These are phyloP conservation scores for Lasiodiplodia theobromae DNA, from an alignment of 2,329 filamentous ascomycete genomes.

Conservation along the genomic window DNA sequence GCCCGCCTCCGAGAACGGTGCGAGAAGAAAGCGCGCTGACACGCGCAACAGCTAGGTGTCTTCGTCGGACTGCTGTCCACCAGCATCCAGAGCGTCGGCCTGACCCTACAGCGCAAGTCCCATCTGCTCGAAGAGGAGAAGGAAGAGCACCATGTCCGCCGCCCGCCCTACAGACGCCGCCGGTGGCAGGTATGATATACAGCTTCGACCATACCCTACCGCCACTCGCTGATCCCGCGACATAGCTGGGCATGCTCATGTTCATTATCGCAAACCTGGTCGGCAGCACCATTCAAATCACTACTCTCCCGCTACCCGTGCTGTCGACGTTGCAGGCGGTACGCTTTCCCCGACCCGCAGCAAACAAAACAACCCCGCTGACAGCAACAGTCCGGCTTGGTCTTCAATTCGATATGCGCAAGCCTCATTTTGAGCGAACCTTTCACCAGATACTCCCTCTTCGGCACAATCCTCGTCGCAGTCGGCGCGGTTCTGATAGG, in stretches of 20 bases:
- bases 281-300: slow-evolving; percentile 96
- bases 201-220: not conserved
- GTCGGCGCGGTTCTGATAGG: slow-evolving; percentile 90
- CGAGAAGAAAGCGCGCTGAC: not conserved
- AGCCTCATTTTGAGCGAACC: slow-evolving; percentile 91
- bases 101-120: slow-evolving; percentile 96
- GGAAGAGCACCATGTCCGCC: slow-evolving; percentile 74
- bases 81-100: slow-evolving; percentile 90
- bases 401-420: slow-evolving; percentile 98
- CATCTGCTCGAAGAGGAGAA: slow-evolving; percentile 98
- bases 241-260: slow-evolving; percentile 85
- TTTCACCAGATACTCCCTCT: slow-evolving; percentile 91
- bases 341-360: slow-evolving; percentile 38
- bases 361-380: slow-evolving; percentile 24
- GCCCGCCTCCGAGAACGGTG: not conserved
- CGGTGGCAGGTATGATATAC: slow-evolving; percentile 77
- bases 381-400: slow-evolving; percentile 73
- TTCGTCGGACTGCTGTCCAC: slow-evolving; percentile 92
- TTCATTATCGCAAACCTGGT: slow-evolving; percentile 94
- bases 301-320: slow-evolving; percentile 90
- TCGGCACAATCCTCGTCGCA: slow-evolving; percentile 88
- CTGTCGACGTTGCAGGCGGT: slow-evolving; percentile 91
- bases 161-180: slow-evolving; percentile 87
- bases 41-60: slow-evolving; percentile 75
- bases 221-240: slow-evolving; percentile 32